Percentiles rank a stretch among this genome's conserved stretches.
Evolutionary conservation across 2,329 filamentous ascomycete species (phyloP).

Genomic region (Colletotrichum sp.): DNA sequence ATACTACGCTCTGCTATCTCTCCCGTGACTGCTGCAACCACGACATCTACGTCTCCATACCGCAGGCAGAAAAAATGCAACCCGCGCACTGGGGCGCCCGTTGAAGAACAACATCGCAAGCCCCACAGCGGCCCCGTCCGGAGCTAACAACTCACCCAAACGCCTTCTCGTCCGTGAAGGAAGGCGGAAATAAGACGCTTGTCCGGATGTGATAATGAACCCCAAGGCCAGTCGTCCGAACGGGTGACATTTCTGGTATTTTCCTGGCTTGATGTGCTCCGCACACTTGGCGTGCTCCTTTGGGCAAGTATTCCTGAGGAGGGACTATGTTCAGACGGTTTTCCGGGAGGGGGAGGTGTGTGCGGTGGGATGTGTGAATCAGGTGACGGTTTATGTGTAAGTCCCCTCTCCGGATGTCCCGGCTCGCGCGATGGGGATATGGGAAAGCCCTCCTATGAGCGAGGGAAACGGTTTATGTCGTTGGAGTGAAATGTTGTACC

Average conservation of each 20-base stretch:
- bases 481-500: fast-evolving
- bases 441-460: too few species aligned
- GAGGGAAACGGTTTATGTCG: background rate
- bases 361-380: background rate
- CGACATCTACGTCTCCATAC: background rate
- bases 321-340: background rate
- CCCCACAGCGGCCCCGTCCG: background rate
- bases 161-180: background rate
- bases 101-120: background rate
- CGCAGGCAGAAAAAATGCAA: background rate
- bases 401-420: background rate
- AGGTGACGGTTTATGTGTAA: background rate
- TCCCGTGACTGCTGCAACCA: background rate
- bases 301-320: background rate
- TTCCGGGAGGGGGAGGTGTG: background rate
- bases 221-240: background rate
- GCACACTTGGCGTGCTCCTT: background rate
- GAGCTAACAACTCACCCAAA: background rate
- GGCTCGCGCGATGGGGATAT: background rate
- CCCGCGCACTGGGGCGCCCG: background rate
- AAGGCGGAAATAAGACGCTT: background rate
- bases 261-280: background rate
- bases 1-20: background rate
- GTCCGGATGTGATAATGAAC: background rate
- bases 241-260: background rate